Base-by-base conservation (phyloP, 768 basidiomycete species). In the Rhizopogon vesiculosus region DNA sequence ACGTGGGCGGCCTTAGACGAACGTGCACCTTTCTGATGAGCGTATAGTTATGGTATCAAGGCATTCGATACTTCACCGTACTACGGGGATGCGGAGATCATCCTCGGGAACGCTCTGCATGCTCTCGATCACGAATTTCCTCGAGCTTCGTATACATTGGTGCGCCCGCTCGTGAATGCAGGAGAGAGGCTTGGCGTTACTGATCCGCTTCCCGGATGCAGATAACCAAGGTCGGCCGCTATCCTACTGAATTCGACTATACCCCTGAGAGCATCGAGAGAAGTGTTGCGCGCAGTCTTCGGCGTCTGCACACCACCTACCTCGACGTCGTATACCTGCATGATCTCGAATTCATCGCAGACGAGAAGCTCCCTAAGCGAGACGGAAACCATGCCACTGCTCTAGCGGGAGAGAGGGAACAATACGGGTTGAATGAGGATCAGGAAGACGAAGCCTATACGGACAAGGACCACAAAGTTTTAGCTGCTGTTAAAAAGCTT, bases 171-270 rank as follows among this genome's bases (percentile, higher is more conserved):
- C 33, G 15, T 35, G 3, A 7, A 15, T 35, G 13, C 5, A 35
- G 18, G 19, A 7, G 31, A 7, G 1, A 35, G 3, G 5, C 13
- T 19, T 16, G 8, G 19, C 46, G 19, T 40, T 16, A 40, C 6
- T 16, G 33, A 19, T 7, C 13, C 19, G n/a, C 41, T 8, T 41
- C n/a, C n/a, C n/a, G 13, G 18, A 15, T 38, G 15, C 55, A 93
- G 90, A 86, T 92, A 74, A 91, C 91, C 9, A 95, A 95, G 67
- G 89, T 88, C 57, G 93, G 93, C 22, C 80, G 92, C 38, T 90
- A 87, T 64, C 64, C 63, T 16, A 70, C 73, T 1, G 73, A 77
- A 42, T 93, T 93, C 61, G 89, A 95, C 69, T 94, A 93, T 69
- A 75, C 80, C 2, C 86, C 89, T 1, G 59, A 65, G 5, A 82